These are phyloP conservation scores for Truncatella angustata DNA, from an alignment of 2,329 filamentous ascomycete genomes.

Conservation along the genomic window DNA sequence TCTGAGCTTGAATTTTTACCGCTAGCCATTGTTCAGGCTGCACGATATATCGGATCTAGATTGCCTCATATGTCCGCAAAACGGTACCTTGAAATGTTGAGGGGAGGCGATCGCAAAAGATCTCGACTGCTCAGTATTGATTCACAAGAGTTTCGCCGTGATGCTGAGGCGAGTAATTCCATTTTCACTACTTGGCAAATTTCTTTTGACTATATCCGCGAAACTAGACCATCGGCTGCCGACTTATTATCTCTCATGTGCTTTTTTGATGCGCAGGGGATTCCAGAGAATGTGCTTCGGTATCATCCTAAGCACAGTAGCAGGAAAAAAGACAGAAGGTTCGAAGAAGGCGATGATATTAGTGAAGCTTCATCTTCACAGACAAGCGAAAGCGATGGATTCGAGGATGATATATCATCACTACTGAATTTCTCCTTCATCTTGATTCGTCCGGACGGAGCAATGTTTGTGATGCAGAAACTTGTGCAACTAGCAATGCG, in stretches of 20 bases:
- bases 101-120: conserved; percentile 23
- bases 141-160: conserved; percentile 28
- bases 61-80: conserved; percentile 26
- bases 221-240: conserved; percentile 13
- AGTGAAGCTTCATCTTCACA: no score
- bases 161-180: conserved; percentile 31
- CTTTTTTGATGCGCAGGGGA: background rate
- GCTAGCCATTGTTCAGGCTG: conserved; percentile 21
- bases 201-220: conserved; percentile 26
- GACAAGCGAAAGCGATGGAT: conserved; percentile 13
- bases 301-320: no score
- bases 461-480: conserved; percentile 39
- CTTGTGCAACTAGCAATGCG: conserved; percentile 38
- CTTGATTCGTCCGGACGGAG: conserved; percentile 14
- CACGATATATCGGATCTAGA: conserved; percentile 28
- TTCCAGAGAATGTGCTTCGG: background rate
- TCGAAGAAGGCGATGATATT: no score
- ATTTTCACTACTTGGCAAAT: background rate
- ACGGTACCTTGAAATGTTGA: conserved; percentile 37
- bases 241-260: background rate
- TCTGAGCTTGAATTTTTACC: conserved; percentile 25
- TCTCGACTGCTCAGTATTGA: conserved; percentile 22
- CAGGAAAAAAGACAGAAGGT: no score
- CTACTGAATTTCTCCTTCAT: conserved; percentile 38
- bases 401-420: conserved; percentile 31